Base-by-base conservation (phyloP, 108 stramenopile species). In the Bacterosira constricta region DNA sequence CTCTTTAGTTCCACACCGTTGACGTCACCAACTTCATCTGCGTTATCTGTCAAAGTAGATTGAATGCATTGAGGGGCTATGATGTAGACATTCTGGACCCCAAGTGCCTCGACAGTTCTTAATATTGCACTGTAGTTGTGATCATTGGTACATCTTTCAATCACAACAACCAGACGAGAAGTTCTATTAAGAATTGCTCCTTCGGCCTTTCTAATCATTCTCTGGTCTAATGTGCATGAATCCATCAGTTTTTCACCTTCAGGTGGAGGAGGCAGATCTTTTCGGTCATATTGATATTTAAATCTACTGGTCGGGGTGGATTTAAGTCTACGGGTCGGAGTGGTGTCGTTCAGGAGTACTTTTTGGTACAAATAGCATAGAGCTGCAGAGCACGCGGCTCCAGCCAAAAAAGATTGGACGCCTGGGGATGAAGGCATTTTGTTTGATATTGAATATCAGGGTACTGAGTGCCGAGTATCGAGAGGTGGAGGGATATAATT, bases 61-160 rank as follows among this genome's bases (percentile, higher is more conserved):
- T 66, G 52, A 46, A 60, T 83, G 53, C 39, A 57, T 57, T 51
- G 85, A 29, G 95, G 91, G 36, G 89, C 85, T 54, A 96, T 87
- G 60, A 94, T 86, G 49, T 64, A 90, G 0, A 96, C 85, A 60
- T 88, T 75, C 79, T 93, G 92, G 1, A 96, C 84, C 0, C 95
- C 95, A 60, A 96, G 65, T 10, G 92, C 95, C 73, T 96, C 93
- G 23, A 85, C 90, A 20, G 93, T 92, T 58, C 93, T 67, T 20
- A 80, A 49, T 46, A 76, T 80, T 45, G 79, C 79, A 62, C 67
- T 63, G 73, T 94, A 94, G 67, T 94, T 94, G 70, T 89, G 87
- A 82, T 94, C 93, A 63, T 90, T 94, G 15, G 90, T 91, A 57
- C 93, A 94, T 31, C 90, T 72, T 63, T 94, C 93, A 0, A 94